Percentiles rank a stretch among this genome's conserved stretches.
Evolutionary conservation across 2,329 filamentous ascomycete species (phyloP).

Genomic region (Colletotrichum tofieldiae): DNA sequence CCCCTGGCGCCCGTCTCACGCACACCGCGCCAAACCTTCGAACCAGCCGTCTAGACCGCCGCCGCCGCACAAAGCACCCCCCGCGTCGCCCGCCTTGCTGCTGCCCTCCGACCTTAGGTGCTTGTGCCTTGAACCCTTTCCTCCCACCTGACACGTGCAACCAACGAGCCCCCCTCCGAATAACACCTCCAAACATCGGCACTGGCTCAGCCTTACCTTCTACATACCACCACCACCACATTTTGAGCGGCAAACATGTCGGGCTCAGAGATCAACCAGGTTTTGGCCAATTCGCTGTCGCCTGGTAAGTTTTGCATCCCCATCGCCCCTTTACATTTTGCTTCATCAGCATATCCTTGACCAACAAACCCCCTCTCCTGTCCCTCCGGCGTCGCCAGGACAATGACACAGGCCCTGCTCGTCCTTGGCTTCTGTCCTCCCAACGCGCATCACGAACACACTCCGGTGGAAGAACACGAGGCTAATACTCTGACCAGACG

Average conservation of each 20-base stretch:
- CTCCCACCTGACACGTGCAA: conserved; percentile 44
- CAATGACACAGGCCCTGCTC: conserved; percentile 19
- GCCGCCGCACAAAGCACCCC: conserved; percentile 21
- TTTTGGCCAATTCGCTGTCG: conserved; percentile 97
- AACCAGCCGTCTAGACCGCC: conserved; percentile 27
- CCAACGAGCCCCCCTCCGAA: conserved; percentile 40
- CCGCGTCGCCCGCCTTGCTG: conserved; percentile 34
- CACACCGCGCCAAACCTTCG: conserved; percentile 27
- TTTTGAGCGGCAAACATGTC: conserved; percentile 68
- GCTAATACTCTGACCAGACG: conserved; percentile 74
- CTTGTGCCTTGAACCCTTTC: conserved; percentile 39
- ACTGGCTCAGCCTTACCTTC: conserved; percentile 40
- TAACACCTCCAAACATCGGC: conserved; percentile 35
- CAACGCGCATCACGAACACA: conserved; percentile 27
- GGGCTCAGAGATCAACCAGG: conserved; percentile 95
- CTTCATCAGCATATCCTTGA: conserved; percentile 31
- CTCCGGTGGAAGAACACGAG: conserved; percentile 30
- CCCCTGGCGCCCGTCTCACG: conserved; percentile 30
- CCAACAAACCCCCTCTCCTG: conserved; percentile 29
- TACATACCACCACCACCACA: conserved; percentile 32
- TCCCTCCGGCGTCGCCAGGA: conserved; percentile 20
- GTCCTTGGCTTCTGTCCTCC: conserved; percentile 31
- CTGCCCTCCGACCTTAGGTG: conserved; percentile 28
- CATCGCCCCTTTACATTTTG: conserved; percentile 21
- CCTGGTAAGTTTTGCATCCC: conserved; percentile 75